A percentile compares a stretch with the other conserved stretches of the same genome.
phyloP scores from a whole-genome alignment of 2,329 filamentous ascomycete genomes.

The Pseudopyricularia cyperi region DNA sequence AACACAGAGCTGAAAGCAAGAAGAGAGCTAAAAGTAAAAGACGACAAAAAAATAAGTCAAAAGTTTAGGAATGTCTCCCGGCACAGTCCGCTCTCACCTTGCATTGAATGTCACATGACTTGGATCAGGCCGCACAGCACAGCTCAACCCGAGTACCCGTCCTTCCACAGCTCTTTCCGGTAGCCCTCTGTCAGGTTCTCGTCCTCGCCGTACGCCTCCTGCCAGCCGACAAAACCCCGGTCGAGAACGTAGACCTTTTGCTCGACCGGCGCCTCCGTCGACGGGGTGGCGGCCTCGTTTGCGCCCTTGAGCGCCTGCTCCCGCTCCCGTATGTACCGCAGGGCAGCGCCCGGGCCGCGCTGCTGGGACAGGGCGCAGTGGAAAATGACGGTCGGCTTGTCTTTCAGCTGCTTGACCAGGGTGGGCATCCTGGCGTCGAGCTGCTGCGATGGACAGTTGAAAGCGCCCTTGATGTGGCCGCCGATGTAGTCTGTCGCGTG shows the following conservation, averaged over 20 bases:
- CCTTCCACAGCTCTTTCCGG: slow-evolving; percentile 71
- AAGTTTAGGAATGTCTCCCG: too few species aligned
- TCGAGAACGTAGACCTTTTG: slow-evolving; percentile 77
- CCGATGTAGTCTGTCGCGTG: slow-evolving; percentile 61
- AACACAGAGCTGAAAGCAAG: neutral
- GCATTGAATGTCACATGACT: too few species aligned
- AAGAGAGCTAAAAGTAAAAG: neutral
- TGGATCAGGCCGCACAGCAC: too few species aligned
- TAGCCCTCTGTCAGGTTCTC: slow-evolving; percentile 72
- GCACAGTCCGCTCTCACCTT: too few species aligned
- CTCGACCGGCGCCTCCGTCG: slow-evolving; percentile 6
- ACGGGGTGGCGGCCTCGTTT: slow-evolving; percentile 13
- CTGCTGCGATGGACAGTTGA: slow-evolving; percentile 59
- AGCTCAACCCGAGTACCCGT: slow-evolving; percentile 29
- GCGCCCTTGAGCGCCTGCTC: slow-evolving; percentile 28
- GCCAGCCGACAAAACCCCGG: slow-evolving; percentile 78
- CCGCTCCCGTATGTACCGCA: slow-evolving; percentile 64
- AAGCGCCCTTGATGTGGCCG: slow-evolving; percentile 70
- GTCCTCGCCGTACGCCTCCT: slow-evolving; percentile 70
- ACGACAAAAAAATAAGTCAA: neutral
- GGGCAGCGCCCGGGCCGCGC: slow-evolving; percentile 71
- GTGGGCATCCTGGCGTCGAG: slow-evolving; percentile 70
- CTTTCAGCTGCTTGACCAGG: slow-evolving; percentile 62
- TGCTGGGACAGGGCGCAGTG: slow-evolving; percentile 91
- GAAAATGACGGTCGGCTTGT: slow-evolving; percentile 78